phyloP scores from a whole-genome alignment of 768 basidiomycete species.

The Cystobasidium onofrii region DNA sequence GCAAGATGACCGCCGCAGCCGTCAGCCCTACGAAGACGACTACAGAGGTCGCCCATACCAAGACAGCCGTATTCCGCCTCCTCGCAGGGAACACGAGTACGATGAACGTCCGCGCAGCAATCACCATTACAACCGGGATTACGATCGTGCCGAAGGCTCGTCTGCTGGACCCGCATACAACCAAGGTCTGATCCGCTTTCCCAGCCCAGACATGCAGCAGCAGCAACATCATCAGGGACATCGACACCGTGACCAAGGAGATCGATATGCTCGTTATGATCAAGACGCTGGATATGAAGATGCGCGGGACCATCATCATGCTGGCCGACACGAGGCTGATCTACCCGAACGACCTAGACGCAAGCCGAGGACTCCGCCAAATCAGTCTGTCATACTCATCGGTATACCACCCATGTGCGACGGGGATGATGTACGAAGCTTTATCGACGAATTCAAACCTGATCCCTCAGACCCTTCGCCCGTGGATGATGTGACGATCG shows the following conservation, averaged over 20 bases:
- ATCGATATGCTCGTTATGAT: neutral
- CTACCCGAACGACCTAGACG: constrained; percentile 2
- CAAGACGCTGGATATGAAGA: neutral
- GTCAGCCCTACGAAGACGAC: neutral
- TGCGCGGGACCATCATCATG: neutral
- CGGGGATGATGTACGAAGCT: constrained; percentile 42
- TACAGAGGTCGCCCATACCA: neutral
- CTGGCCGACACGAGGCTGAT: neutral
- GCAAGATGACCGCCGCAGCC: neutral
- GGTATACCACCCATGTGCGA: constrained; percentile 36
- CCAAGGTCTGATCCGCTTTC: neutral
- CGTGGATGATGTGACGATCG: constrained; percentile 60
- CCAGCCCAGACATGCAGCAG: neutral
- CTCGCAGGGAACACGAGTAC: neutral
- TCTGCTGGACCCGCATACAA: neutral
- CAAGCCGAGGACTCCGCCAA: constrained; percentile 29
- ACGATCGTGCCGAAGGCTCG: neutral
- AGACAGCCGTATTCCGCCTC: neutral
- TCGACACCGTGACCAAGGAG: neutral
- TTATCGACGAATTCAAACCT: constrained; percentile 43
- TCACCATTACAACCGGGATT: neutral
- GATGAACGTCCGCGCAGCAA: neutral
- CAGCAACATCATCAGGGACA: neutral
- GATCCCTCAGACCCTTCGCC: constrained; percentile 34
- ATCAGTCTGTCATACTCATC: constrained; percentile 41